Evolutionary conservation across 768 basidiomycete species (phyloP).

Genomic region (Sistotremastrum suecicum): DNA sequence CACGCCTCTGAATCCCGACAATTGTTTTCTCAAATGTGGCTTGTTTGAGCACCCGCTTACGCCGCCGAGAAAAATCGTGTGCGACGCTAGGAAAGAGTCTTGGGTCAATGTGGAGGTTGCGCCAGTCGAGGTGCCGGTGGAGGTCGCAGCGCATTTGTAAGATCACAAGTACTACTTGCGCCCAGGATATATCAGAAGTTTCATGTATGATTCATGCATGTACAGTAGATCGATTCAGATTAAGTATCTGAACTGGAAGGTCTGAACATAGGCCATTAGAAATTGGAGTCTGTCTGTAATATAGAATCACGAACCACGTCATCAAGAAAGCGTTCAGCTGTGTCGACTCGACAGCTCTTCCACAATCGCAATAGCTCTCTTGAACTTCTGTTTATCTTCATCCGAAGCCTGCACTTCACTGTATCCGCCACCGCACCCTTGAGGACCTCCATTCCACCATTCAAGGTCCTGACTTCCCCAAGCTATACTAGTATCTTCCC

Average conservation of each 20-base stretch:
- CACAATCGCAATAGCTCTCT: constrained; percentile 55
- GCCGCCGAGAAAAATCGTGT: too few species aligned
- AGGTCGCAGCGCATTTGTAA: too few species aligned
- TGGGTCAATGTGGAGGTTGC: too few species aligned
- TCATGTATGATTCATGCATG: not conserved
- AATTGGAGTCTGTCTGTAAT: not conserved
- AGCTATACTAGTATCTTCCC: constrained; percentile 48
- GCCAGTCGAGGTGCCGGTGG: too few species aligned
- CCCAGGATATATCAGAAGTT: not conserved
- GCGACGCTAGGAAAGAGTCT: too few species aligned
- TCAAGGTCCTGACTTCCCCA: constrained; percentile 40
- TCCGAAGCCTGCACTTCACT: constrained; percentile 36
- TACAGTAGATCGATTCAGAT: not conserved
- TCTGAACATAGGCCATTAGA: not conserved
- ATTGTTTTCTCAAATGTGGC: too few species aligned
- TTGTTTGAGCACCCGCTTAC: too few species aligned
- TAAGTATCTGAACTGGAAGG: not conserved
- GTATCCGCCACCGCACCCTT: constrained; percentile 41
- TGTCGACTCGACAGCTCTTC: constrained; percentile 24
- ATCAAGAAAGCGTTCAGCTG: constrained; percentile 8
- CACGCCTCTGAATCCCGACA: too few species aligned
- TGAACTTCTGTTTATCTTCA: constrained; percentile 54
- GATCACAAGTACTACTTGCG: too few species aligned
- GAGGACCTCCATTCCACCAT: constrained; percentile 50
- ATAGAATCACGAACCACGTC: not conserved